phyloP scores from a whole-genome alignment of 2,329 filamentous ascomycete species.

The Penicillium crustosum region DNA sequence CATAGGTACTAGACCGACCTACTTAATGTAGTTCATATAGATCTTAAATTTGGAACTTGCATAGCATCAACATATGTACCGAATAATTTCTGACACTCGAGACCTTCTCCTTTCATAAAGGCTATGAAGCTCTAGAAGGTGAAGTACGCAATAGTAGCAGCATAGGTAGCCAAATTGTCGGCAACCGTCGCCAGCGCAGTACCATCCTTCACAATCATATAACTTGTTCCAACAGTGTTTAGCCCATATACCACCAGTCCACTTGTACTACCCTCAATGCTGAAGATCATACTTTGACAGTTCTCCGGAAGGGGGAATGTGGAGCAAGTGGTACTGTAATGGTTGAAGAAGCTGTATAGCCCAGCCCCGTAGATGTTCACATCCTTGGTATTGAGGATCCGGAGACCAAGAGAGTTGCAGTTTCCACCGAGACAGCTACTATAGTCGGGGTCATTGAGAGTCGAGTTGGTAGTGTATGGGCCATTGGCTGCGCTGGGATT shows the following conservation, averaged over 20 bases:
- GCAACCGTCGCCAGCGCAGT: conserved; percentile 44
- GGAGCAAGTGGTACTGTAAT: conserved; percentile 50
- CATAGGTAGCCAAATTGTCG: conserved; percentile 51
- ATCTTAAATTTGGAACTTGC: not conserved
- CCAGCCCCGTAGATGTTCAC: conserved; percentile 54
- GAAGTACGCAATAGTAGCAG: conserved; percentile 46
- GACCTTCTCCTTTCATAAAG: not conserved
- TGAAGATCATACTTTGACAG: conserved; percentile 54
- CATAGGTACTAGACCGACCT: too few relatives aligned
- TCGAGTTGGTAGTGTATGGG: conserved; percentile 33
- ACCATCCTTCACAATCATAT: conserved; percentile 49
- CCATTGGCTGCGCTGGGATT: conserved; percentile 35
- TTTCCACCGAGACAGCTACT: conserved; percentile 32
- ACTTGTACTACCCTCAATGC: conserved; percentile 43
- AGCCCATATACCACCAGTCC: conserved; percentile 47
- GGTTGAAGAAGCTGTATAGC: conserved; percentile 56
- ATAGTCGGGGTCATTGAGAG: conserved; percentile 40
- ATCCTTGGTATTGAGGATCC: conserved; percentile 46
- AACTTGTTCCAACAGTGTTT: conserved; percentile 48
- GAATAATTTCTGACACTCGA: not conserved
- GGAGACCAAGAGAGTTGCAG: conserved; percentile 50
- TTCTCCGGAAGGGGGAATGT: conserved; percentile 38
- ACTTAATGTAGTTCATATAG: not conserved
- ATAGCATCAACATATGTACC: not conserved
- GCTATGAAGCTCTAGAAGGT: conserved; percentile 18